Evolutionary conservation across 192 early-diverging fungal genomes (phyloP), one percentile per base, ranked within the genome.

Genomic region (Allomyces macrogynus): DNA sequence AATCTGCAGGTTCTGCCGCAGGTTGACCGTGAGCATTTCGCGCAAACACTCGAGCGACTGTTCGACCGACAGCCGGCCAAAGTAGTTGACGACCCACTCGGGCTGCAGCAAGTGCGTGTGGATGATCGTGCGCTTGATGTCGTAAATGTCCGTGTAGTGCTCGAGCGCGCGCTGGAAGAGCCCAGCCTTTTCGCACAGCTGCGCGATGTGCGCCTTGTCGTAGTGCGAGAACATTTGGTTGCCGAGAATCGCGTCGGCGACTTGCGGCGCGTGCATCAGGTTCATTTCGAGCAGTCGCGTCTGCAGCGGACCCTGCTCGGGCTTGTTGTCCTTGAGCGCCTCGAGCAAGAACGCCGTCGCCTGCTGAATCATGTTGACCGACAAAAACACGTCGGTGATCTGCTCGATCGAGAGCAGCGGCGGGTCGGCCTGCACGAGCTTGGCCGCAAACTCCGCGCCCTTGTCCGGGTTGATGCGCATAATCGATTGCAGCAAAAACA

Each of bases 261-360:
- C 95, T 69, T 97, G 95, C 32, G 95, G 95, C 20, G 92, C 90
- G 68, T 96, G 89, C 54, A 97, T 74, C 61, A 99, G 78, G 73
- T 99, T 99, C 87, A 97, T 94, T 77, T 99, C 95, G 25, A 99
- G 81, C 64, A 97, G 77, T 62, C 87, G 83, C 12, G 95, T 99
- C 73, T 99, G 95, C 25, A 99, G 76, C 49, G 85, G 87, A 24
- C 79, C 93, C 26, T 99, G 91, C 70, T 94, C 87, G 42, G 91
- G 87, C 54, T 81, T 79, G 77, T 99, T 88, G 49, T 87, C 89
- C 77, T 97, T 95, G 66, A 99, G 76, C 10, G 93, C 94, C 66
- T 99, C 95, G 65, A 99, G 75, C 66, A 99, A 72, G 81, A 97
- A 99, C 14, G 92, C 86, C 22, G 95, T 99, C 10, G 92, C 90